Evolutionary conservation across 139 green algal genomes (phyloP), one percentile per base, ranked within the genome.

Genomic region (Chlamydomonas sphaeroides): DNA sequence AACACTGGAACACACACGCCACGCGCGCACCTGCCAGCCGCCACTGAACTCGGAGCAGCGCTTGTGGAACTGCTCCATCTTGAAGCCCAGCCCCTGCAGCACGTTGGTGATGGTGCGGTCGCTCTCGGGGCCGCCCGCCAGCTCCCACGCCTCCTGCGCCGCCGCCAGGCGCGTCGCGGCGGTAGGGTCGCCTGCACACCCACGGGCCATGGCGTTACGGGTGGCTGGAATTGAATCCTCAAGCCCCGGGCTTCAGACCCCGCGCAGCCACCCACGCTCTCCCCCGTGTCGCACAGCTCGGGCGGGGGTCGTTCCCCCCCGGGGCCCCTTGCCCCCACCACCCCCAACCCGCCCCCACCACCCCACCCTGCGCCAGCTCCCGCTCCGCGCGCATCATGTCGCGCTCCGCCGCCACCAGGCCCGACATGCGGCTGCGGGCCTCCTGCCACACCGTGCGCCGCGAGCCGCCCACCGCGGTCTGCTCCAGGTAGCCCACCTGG

Each of bases 41-140:
- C 92, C 91, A 20, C 84, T 92, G 66, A 95, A 93, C 45, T 92
- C 82, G 59, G 62, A 82, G 80, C 90, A 95, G 45, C 51, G 62
- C 41, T 79, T 73, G 66, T 91, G 65, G 85, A 80, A 90, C 81
- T 92, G 86, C 23, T 89, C 86, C 38, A 74, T 39, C n/a, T 68
- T 45, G 83, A 95, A 95, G 1, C 92, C 92, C 28, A 95, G 76
- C 1, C 92, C 92, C 3, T 66, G 87, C 15, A 95, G 88, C 33
- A 94, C 90, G 38, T 87, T 86, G 39, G 89, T 86, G 45, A 95
- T 90, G 39, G 70, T 70, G 80, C 92, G 87, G 56, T 95, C 93
- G 8, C 61, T 85, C 45, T 91, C 87, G 38, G 90, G 88, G 0
- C 92, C 93, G 21, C 89, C 83, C 30, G 85, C 85, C 35, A 35